Evolutionary conservation across 352 stramenopile species (phyloP), one percentile per base, ranked within the genome.

Genomic region (Halophytophthora polymorphica): DNA sequence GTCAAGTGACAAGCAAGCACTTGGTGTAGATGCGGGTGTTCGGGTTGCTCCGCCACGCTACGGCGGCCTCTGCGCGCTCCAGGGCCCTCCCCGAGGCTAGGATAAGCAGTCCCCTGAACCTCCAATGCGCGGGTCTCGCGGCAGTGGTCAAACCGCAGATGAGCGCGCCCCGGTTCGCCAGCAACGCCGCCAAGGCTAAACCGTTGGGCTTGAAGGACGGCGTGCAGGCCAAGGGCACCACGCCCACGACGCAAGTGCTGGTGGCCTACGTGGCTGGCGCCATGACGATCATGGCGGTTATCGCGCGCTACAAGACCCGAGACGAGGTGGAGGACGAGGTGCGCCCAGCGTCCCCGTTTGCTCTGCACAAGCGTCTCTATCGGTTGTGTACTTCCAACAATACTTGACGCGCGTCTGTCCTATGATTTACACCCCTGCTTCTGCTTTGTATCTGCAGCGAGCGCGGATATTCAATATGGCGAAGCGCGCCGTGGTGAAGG

Each of bases 401-500:
- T 35, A 37, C 7, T 19, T 19, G 11, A 44, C 18, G 39, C 5
- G 10, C 38, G 23, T 0, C 15, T 33, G 28, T 28, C 17, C 12
- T 11, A 21, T 31, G 13, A 18, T 17, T 15, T 38, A 22, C 10
- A 18, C 8, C 61, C 29, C 12, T 15, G n/a, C 3, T 47, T 36
- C 36, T n/a, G 18, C 15, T 36, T 22, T 50, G 11, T 8, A 8
- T 31, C 1, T 41, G 22, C 33, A 83, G 78, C 84, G 64, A 34
- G 72, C 78, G 14, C 69, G 78, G 15, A 72, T 87, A 53, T 87
- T 72, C 49, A 90, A 90, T 54, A 79, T 88, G 68, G 80, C 80
- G 19, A 88, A 88, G 51, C 74, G 80, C 15, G 77, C 77, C 1
- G 77, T 90, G 0, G 74, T 86, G 8, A 90, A 90, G 31, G 80